These are phyloP conservation scores for Cinnamomum chago DNA, from an alignment of 164 flowering plant species.

Conservation along the genomic window DNA sequence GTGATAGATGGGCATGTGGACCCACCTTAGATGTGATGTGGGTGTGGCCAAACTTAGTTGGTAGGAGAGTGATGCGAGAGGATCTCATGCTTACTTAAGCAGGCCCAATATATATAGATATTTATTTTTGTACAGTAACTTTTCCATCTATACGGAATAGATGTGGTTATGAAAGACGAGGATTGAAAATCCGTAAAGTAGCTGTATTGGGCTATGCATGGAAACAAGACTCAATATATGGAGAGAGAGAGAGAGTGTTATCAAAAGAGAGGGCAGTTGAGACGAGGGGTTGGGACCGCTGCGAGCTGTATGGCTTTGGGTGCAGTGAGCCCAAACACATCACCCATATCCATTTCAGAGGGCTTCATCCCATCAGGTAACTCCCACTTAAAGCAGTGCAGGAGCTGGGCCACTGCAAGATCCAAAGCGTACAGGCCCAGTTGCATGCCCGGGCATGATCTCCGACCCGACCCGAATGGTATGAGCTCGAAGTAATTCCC, in stretches of 20 bases:
- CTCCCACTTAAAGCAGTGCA: slow-evolving; percentile 69
- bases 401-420: slow-evolving; percentile 55
- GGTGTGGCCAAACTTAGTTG: no score
- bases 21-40: no score
- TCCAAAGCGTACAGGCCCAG: slow-evolving; percentile 69
- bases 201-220: no score
- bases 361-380: slow-evolving; percentile 87
- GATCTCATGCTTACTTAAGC: no score
- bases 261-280: slow-evolving; percentile 33
- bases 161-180: no score
- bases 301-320: slow-evolving; percentile 56
- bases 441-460: slow-evolving; percentile 89
- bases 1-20: no score
- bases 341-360: slow-evolving; percentile 64
- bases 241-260: neutral
- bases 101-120: no score
- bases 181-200: no score
- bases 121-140: no score
- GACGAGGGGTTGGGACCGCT: slow-evolving; percentile 55
- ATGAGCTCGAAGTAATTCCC: slow-evolving; percentile 70
- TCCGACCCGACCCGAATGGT: slow-evolving; percentile 86
- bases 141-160: no score
- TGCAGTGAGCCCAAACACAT: slow-evolving; percentile 76
- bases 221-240: no score
- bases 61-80: no score